These are phyloP conservation scores for Bifiguratus adelaidae DNA, from an alignment of 192 early-diverging fungal species.

Conservation along the genomic window DNA sequence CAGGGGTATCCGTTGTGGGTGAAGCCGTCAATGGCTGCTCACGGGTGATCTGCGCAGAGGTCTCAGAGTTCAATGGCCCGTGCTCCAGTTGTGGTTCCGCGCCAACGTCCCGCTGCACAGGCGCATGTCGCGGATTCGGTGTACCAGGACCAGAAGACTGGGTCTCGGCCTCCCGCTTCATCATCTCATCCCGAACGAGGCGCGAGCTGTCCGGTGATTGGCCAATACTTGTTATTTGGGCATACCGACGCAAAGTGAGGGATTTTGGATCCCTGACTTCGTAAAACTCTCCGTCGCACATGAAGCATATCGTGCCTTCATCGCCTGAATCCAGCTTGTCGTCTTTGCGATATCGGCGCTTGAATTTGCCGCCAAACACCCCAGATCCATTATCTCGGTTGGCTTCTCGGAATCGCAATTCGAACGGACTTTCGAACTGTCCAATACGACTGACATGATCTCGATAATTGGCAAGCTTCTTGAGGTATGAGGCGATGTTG, in stretches of 20 bases:
- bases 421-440: slow-evolving; percentile 47
- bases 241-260: slow-evolving; percentile 47
- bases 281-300: slow-evolving; percentile 76
- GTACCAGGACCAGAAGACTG: too few relatives aligned
- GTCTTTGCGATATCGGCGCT: slow-evolving; percentile 2
- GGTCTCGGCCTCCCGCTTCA: slow-evolving; percentile 2
- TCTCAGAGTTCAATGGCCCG: too few relatives aligned
- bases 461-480: slow-evolving; percentile 37
- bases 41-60: too few relatives aligned
- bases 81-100: too few relatives aligned
- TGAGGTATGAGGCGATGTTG: slow-evolving; percentile 49
- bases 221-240: slow-evolving; percentile 57
- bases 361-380: slow-evolving; percentile 16
- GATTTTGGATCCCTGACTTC: slow-evolving; percentile 47
- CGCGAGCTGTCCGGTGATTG: slow-evolving; percentile 32
- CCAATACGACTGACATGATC: slow-evolving; percentile 52
- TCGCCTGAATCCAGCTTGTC: slow-evolving; percentile 10
- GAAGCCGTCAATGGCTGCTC: too few relatives aligned
- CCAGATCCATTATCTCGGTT: slow-evolving; percentile 14
- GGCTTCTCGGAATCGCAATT: slow-evolving; percentile 40
- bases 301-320: slow-evolving; percentile 44
- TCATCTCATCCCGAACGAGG: slow-evolving; percentile 39
- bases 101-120: too few relatives aligned
- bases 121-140: too few relatives aligned
- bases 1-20: too few relatives aligned